Conservation (phyloP, 2,329 filamentous ascomycete species). For the Alternaria metachromatica region DNA sequence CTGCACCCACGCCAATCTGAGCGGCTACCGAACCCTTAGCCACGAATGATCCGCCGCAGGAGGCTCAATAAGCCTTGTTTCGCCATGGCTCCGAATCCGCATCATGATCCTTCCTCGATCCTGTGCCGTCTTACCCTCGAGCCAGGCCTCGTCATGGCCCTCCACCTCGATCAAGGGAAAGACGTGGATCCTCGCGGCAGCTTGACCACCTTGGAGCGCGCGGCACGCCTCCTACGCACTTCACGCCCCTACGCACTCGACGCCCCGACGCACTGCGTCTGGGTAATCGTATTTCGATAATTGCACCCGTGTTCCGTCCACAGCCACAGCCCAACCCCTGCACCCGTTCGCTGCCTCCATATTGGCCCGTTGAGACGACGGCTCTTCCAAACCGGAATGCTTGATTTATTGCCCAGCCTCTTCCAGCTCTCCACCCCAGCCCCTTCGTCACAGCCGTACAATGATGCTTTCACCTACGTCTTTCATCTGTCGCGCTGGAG, state of each 20-base stretch:
- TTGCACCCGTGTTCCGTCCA: background rate
- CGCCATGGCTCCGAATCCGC: background rate
- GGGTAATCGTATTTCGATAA: background rate
- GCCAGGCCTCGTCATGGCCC: background rate
- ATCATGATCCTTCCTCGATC: background rate
- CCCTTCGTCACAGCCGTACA: background rate
- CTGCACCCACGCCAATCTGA: conserved; percentile 3
- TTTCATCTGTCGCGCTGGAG: background rate
- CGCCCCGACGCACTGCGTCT: background rate
- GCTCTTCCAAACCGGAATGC: background rate
- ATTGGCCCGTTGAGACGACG: background rate
- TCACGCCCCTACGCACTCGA: background rate
- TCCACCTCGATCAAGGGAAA: background rate
- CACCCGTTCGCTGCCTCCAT: background rate
- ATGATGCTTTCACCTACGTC: background rate
- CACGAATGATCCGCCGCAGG: background rate
- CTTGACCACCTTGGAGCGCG: background rate
- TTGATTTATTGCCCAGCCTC: conserved; percentile 7
- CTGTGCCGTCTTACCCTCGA: background rate
- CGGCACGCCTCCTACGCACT: background rate
- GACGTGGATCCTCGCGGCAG: background rate
- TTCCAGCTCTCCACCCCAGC: background rate
- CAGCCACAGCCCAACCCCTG: background rate
- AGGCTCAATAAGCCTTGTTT: conserved; percentile 3
- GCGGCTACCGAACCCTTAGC: background rate